phyloP scores from a whole-genome alignment of 116 monocot genomes.

The Posidonia oceanica region DNA sequence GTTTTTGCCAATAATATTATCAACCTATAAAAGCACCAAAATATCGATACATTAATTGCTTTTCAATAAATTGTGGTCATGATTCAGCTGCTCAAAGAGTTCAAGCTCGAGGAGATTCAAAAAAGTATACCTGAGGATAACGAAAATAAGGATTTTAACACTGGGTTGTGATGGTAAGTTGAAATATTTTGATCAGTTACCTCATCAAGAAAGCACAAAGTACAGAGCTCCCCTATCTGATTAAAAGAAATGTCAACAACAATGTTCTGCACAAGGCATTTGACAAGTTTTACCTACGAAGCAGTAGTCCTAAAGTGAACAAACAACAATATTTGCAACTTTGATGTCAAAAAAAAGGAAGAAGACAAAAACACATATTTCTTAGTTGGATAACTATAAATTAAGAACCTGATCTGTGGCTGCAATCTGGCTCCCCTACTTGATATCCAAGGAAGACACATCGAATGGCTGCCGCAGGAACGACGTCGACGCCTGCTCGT shows the following conservation, averaged over 20 bases:
- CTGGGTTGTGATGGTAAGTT: too few relatives aligned
- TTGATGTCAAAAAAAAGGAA: not conserved
- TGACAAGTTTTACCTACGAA: conserved; percentile 81
- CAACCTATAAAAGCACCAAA: conserved; percentile 33
- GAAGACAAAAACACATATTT: not conserved
- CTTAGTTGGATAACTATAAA: too few relatives aligned
- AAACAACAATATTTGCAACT: conserved; percentile 6
- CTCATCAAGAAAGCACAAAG: conserved; percentile 85
- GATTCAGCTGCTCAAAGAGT: too few relatives aligned
- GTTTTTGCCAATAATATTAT: conserved; percentile 48
- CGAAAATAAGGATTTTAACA: too few relatives aligned
- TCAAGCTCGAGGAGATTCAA: too few relatives aligned
- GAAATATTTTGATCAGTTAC: conserved; percentile 24
- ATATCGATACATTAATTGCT: not conserved
- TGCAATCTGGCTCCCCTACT: too few relatives aligned
- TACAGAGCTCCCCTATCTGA: conserved; percentile 77
- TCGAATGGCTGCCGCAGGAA: too few relatives aligned
- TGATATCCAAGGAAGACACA: too few relatives aligned
- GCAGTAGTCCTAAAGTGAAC: not conserved
- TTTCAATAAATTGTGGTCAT: not conserved
- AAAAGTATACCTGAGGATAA: too few relatives aligned
- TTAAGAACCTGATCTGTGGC: too few relatives aligned
- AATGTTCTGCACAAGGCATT: conserved; percentile 79
- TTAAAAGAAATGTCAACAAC: conserved; percentile 96
- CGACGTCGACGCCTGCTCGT: too few relatives aligned